Evolutionary conservation across 805 yeast species (phyloP).

Genomic region (Tanozyma kutaoensis): DNA sequence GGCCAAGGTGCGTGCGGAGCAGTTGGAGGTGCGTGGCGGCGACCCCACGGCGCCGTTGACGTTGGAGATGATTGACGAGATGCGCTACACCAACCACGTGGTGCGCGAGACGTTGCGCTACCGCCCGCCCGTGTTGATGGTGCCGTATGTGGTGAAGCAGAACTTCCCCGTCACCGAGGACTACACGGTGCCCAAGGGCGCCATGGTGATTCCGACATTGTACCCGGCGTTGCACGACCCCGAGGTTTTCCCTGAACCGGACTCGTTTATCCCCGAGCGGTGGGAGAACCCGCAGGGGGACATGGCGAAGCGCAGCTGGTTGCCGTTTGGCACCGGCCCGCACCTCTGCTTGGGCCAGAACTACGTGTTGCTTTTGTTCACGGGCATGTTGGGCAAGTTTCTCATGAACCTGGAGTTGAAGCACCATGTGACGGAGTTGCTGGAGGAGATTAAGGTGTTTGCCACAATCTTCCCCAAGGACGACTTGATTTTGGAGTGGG

Average conservation of each 20-base stretch:
- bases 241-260: conserved; percentile 91
- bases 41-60: conserved; percentile 52
- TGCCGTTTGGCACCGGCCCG: conserved; percentile 95
- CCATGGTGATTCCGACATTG: conserved; percentile 92
- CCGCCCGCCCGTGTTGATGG: conserved; percentile 98
- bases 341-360: conserved; percentile 93
- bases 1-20: conserved; percentile 83
- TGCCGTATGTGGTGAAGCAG: conserved; percentile 88
- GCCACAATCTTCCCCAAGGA: conserved; percentile 98
- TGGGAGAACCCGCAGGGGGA: conserved; percentile 72
- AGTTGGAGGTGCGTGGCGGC: conserved; percentile 65
- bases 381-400: conserved; percentile 86
- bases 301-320: conserved; percentile 79
- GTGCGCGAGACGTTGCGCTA: conserved; percentile 87
- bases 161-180: conserved; percentile 69
- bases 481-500: conserved; percentile 73
- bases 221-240: conserved; percentile 97
- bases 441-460: conserved; percentile 89
- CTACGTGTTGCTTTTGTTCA: conserved; percentile 82
- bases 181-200: conserved; percentile 91
- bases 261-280: conserved; percentile 89
- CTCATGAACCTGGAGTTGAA: conserved; percentile 67
- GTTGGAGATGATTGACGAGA: conserved; percentile 66
- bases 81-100: conserved; percentile 82
- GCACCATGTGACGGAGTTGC: conserved; percentile 70